A percentile compares a stretch with the other conserved stretches of the same genome.
These are phyloP conservation scores for Hanseniaspora valbyensis DNA, from an alignment of 805 yeast species.

Conservation along the genomic window DNA sequence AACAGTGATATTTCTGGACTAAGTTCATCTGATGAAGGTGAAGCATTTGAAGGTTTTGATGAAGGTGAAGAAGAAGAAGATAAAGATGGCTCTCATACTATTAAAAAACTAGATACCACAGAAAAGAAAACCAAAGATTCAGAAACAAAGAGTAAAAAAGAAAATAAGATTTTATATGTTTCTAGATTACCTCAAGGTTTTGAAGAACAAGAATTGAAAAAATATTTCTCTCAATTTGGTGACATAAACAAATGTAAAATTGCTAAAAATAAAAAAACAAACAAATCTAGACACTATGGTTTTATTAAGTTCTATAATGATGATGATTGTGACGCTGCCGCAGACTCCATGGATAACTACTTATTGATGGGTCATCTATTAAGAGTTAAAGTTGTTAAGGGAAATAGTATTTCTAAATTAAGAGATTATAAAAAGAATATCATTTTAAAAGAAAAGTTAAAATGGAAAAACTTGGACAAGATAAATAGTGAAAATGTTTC, in stretches of 20 bases:
- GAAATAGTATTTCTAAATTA: constrained; percentile 37
- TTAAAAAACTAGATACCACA: constrained; percentile 26
- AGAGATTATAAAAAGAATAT: constrained; percentile 28
- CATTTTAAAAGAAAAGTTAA: constrained; percentile 26
- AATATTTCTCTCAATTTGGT: constrained; percentile 87
- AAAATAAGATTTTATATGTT: constrained; percentile 62
- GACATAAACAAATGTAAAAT: constrained; percentile 64
- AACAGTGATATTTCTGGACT: constrained; percentile 15
- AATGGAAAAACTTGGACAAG: constrained; percentile 17
- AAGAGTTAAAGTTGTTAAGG: constrained; percentile 45
- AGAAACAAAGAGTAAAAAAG: constrained; percentile 21
- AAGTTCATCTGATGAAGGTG: constrained; percentile 17
- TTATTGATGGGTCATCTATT: constrained; percentile 77
- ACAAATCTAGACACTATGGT: constrained; percentile 83
- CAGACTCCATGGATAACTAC: constrained; percentile 93
- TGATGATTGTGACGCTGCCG: constrained; percentile 78
- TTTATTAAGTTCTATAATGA: constrained; percentile 68
- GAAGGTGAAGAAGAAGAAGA: constrained; percentile 14
- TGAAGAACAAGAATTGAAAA: constrained; percentile 62
- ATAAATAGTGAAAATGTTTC: constrained; percentile 8
- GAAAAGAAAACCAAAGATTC: constrained; percentile 10
- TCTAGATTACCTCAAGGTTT: constrained; percentile 92
- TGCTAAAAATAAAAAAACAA: constrained; percentile 82
- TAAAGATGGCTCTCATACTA: constrained; percentile 19
- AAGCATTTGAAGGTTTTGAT: constrained; percentile 16